Evolutionary conservation across 208 protist genomes (phyloP).

Genomic region (Kentomonas sorsogonicus): DNA sequence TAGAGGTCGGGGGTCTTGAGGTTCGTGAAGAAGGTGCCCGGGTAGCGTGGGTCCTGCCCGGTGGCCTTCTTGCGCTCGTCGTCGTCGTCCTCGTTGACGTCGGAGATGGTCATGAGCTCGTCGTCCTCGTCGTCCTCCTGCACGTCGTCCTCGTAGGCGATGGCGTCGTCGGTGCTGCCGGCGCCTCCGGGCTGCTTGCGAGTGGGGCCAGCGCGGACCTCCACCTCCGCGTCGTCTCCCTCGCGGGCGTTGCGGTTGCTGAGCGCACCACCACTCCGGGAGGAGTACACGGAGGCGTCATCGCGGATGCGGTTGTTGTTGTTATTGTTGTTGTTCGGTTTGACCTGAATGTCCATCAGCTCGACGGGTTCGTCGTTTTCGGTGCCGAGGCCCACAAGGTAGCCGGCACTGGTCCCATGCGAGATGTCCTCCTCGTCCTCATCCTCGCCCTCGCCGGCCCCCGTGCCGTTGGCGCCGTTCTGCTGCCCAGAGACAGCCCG

Average conservation of each 20-base stretch:
- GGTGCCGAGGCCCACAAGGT: background rate
- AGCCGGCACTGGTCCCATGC: background rate
- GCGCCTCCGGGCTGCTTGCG: background rate
- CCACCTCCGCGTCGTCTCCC: background rate
- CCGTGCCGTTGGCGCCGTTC: background rate
- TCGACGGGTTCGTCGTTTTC: background rate
- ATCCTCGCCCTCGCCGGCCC: constrained; percentile 4
- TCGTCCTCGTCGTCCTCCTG: constrained; percentile 4
- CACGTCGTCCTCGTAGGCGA: background rate
- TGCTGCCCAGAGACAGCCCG: background rate
- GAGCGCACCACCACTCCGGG: too few species aligned
- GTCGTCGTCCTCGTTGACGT: too few species aligned
- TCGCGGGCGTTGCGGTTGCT: background rate
- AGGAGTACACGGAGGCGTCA: background rate
- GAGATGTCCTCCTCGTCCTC: background rate
- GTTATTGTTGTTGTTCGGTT: background rate
- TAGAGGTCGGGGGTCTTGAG: constrained; percentile 35
- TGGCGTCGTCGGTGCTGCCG: background rate
- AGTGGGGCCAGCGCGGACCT: background rate
- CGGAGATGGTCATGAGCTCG: background rate
- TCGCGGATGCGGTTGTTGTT: background rate
- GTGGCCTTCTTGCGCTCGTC: constrained; percentile 10
- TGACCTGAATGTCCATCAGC: background rate
- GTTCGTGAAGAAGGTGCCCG: constrained; percentile 32
- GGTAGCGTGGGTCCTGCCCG: constrained; percentile 51